Conservation (phyloP, 441 rosid genomes). For the Viola pubescens region DNA sequence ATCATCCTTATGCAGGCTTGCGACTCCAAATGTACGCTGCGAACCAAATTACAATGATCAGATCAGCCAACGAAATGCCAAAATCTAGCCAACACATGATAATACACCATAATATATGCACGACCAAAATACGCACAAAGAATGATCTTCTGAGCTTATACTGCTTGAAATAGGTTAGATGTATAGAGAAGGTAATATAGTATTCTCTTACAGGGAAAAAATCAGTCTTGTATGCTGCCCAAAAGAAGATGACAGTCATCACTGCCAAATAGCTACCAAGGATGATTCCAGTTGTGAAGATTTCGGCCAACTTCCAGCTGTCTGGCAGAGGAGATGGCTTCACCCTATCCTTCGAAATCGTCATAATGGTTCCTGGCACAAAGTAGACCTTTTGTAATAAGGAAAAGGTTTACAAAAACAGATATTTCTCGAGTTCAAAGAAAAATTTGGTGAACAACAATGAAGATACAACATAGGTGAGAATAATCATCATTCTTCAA, state of each 20-base stretch:
- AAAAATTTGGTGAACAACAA: neutral
- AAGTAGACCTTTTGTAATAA: neutral
- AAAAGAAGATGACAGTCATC: slow-evolving; percentile 2
- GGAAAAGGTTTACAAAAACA: too few relatives aligned
- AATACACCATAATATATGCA: too few relatives aligned
- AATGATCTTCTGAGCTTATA: too few relatives aligned
- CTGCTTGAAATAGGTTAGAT: neutral
- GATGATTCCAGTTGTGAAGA: neutral
- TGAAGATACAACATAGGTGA: neutral
- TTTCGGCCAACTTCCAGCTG: neutral
- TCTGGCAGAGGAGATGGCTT: slow-evolving; percentile 44
- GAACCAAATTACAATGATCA: neutral
- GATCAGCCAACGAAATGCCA: too few relatives aligned
- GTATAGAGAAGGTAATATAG: neutral
- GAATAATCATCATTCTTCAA: too few relatives aligned
- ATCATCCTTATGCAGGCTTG: slow-evolving; percentile 41
- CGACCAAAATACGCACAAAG: too few relatives aligned
- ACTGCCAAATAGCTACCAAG: neutral
- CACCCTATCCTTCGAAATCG: slow-evolving; percentile 80
- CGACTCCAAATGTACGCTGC: slow-evolving; percentile 46
- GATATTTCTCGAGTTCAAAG: neutral
- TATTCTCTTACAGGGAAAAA: neutral
- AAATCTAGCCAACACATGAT: too few relatives aligned
- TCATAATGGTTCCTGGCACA: slow-evolving; percentile 70
- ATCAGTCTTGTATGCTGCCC: neutral